Percentiles rank a stretch among this genome's conserved stretches.
phyloP scores from a whole-genome alignment of 345 rosid species.

The Citrus sinensis region DNA sequence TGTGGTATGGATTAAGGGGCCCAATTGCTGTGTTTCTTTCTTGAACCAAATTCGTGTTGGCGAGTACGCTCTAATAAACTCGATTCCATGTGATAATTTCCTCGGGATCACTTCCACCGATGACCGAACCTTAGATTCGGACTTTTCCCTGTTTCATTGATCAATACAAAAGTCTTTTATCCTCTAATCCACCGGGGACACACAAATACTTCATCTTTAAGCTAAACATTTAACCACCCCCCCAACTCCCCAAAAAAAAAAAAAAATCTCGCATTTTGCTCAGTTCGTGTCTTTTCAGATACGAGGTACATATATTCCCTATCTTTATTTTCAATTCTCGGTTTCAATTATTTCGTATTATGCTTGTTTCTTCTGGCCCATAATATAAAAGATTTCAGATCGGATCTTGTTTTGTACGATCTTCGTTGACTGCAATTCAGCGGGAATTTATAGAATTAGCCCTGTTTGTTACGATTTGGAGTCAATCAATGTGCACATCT shows the following conservation, averaged over 20 bases:
- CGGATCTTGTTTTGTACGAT: not conserved
- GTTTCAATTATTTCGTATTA: not conserved
- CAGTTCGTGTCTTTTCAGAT: constrained; percentile 5
- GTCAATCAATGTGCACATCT: not conserved
- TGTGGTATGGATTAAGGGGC: not conserved
- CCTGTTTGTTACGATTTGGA: not conserved
- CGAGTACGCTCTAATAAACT: too few species aligned
- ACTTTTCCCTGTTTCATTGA: constrained; percentile 12
- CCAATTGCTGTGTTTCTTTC: not conserved
- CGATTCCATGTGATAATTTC: not conserved
- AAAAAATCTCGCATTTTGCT: not conserved
- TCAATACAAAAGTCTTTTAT: not conserved
- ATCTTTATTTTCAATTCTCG: not conserved
- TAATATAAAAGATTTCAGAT: not conserved
- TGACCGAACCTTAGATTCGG: not conserved
- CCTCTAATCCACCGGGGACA: not conserved
- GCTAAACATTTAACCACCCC: not conserved
- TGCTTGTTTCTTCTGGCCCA: not conserved
- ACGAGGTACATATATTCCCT: not conserved
- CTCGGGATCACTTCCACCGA: not conserved
- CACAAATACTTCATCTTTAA: not conserved
- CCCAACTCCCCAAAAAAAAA: not conserved
- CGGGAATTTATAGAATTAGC: not conserved
- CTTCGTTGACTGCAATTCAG: not conserved
- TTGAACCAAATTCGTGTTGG: too few species aligned